Conservation (phyloP, 2,329 filamentous ascomycete species). For the Tolypocladium cylindrosporum region DNA sequence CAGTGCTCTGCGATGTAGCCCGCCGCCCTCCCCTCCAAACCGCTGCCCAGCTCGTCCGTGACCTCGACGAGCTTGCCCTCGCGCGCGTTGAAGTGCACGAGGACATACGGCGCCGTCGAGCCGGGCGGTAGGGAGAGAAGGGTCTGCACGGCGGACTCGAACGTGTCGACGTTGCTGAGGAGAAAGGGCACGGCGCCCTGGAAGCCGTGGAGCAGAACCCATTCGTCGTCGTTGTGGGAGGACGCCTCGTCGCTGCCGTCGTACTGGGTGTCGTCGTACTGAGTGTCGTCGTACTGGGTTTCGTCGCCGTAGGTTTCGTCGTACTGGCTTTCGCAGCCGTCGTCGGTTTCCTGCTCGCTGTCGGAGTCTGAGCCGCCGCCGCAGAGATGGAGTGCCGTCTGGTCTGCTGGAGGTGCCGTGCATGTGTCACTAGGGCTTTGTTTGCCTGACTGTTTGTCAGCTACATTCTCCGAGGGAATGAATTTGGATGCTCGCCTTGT, state of each 20-base stretch:
- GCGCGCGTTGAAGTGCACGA: slow-evolving; percentile 8
- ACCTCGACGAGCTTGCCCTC: neutral
- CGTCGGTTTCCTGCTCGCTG: neutral
- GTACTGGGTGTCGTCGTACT: neutral
- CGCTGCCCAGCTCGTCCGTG: neutral
- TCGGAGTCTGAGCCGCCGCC: neutral
- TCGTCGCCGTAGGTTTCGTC: neutral
- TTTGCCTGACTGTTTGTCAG: neutral
- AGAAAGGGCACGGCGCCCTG: slow-evolving; percentile 21
- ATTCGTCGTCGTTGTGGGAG: neutral
- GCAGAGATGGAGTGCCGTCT: neutral
- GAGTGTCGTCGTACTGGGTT: neutral
- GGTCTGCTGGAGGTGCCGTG: neutral
- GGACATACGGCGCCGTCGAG: neutral
- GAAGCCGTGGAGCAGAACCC: slow-evolving; percentile 12
- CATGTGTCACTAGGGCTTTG: neutral
- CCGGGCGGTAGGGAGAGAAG: slow-evolving; percentile 11
- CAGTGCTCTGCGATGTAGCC: neutral
- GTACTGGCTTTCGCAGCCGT: neutral
- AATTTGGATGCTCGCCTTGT: neutral
- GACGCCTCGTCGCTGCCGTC: neutral
- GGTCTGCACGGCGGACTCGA: slow-evolving; percentile 10
- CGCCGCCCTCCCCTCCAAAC: neutral
- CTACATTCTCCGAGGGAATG: neutral
- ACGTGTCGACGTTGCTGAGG: slow-evolving; percentile 10